phyloP scores from a whole-genome alignment of 108 stramenopile genomes.

The Cyclotella kingstonii region DNA sequence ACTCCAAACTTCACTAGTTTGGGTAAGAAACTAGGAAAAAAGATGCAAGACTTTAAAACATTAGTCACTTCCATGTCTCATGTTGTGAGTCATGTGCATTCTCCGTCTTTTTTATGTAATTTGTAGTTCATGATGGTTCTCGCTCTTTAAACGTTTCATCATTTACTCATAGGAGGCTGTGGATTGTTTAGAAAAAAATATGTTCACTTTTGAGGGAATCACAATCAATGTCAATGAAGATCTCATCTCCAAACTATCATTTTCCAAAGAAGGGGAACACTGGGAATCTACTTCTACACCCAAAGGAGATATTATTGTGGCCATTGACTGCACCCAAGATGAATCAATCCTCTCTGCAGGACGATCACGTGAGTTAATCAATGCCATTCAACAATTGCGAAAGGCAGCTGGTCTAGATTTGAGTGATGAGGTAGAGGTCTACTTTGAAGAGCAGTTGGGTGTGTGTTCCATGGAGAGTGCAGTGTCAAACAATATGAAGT shows the following conservation, averaged over 20 bases:
- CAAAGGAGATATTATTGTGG: constrained; percentile 92
- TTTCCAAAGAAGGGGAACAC: constrained; percentile 88
- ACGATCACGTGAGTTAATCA: constrained; percentile 92
- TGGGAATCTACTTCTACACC: constrained; percentile 84
- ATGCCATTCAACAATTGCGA: constrained; percentile 95
- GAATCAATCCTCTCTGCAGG: constrained; percentile 89
- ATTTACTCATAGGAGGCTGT: constrained; percentile 63
- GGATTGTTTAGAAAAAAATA: constrained; percentile 73
- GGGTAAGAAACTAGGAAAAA: constrained; percentile 95
- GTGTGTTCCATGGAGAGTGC: constrained; percentile 63
- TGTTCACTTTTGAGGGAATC: constrained; percentile 74
- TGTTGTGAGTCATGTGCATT: constrained; percentile 30
- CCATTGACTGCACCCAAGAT: constrained; percentile 94
- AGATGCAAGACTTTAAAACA: constrained; percentile 73
- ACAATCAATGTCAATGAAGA: constrained; percentile 77
- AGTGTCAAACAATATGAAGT: constrained; percentile 62
- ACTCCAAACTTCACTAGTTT: constrained; percentile 88
- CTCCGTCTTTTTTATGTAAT: background rate
- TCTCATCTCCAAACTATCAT: constrained; percentile 85
- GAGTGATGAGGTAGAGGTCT: constrained; percentile 88
- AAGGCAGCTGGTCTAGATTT: constrained; percentile 90
- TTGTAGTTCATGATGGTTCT: background rate
- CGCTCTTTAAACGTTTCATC: background rate
- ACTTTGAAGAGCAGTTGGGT: constrained; percentile 76
- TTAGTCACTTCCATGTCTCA: constrained; percentile 62